These are phyloP conservation scores for Triadica sebifera DNA, from an alignment of 345 rosid species.

Conservation along the genomic window DNA sequence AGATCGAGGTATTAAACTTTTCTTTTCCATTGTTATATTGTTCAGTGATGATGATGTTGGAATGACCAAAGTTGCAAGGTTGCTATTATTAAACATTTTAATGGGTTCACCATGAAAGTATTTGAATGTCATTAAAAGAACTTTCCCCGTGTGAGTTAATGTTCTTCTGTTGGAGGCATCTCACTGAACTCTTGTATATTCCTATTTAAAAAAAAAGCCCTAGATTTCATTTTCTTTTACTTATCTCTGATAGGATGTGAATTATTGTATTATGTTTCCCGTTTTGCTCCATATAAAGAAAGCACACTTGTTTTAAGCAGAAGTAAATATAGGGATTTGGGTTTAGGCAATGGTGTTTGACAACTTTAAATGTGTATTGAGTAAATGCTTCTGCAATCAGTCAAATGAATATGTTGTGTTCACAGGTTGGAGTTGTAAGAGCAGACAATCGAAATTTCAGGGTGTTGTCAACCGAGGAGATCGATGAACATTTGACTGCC, in stretches of 20 bases:
- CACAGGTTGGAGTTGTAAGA: conserved; percentile 78
- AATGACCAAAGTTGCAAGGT: background rate
- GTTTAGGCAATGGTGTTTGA: background rate
- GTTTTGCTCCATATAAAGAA: too few relatives aligned
- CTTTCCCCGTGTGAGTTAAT: too few relatives aligned
- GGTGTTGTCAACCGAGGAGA: conserved; percentile 59
- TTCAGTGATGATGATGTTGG: background rate
- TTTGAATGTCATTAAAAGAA: too few relatives aligned
- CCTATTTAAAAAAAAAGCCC: too few relatives aligned
- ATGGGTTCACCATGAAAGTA: too few relatives aligned
- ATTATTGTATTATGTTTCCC: background rate
- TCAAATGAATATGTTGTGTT: background rate
- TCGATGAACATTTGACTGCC: conserved; percentile 78
- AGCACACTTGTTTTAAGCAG: too few relatives aligned
- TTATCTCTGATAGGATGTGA: too few relatives aligned
- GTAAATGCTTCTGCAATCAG: background rate
- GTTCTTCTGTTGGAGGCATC: too few relatives aligned
- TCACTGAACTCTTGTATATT: too few relatives aligned
- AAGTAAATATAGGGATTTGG: background rate
- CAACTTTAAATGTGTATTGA: too few relatives aligned
- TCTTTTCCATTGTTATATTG: background rate
- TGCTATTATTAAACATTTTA: too few relatives aligned
- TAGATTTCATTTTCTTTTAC: too few relatives aligned
- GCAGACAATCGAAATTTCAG: conserved; percentile 54
- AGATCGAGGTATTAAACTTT: conserved; percentile 60